Conservation (phyloP, 192 early-diverging fungal species). For the Geranomyces michiganensis region DNA sequence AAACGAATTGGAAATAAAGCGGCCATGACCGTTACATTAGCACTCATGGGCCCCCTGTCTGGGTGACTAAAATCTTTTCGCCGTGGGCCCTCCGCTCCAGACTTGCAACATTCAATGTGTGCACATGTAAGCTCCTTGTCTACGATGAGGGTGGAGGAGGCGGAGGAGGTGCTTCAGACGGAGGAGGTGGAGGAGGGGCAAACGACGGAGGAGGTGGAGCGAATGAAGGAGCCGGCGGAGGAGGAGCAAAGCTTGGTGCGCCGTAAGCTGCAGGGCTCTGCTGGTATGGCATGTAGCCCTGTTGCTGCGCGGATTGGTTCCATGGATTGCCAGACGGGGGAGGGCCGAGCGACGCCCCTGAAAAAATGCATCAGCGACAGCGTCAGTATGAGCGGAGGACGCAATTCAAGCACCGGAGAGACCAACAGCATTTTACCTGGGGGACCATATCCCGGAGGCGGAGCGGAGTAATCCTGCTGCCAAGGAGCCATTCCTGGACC, state of each 20-base stretch:
- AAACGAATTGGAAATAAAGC: too few species aligned
- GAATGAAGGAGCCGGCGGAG: slow-evolving; percentile 37
- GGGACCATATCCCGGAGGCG: slow-evolving; percentile 24
- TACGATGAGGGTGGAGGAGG: slow-evolving; percentile 29
- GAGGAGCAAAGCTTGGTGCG: slow-evolving; percentile 10
- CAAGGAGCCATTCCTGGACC: slow-evolving; percentile 13
- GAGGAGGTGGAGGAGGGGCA: slow-evolving; percentile 41
- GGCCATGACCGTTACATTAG: too few species aligned
- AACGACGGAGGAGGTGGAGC: slow-evolving; percentile 29
- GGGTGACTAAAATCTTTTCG: too few species aligned
- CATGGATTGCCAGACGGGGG: too few species aligned
- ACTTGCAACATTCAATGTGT: too few species aligned
- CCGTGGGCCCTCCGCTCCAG: too few species aligned
- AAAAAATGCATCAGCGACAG: neutral
- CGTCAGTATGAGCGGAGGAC: too few species aligned
- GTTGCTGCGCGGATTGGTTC: neutral
- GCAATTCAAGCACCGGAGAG: too few species aligned
- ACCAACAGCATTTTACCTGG: too few species aligned
- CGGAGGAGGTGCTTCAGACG: slow-evolving; percentile 35
- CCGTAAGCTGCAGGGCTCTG: neutral
- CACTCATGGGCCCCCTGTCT: too few species aligned
- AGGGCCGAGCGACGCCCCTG: neutral
- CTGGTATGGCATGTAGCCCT: neutral
- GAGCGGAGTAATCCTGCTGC: slow-evolving; percentile 19
- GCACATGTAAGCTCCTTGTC: neutral